Conservation (phyloP, 441 rosid species). For the Sinapis alba region DNA sequence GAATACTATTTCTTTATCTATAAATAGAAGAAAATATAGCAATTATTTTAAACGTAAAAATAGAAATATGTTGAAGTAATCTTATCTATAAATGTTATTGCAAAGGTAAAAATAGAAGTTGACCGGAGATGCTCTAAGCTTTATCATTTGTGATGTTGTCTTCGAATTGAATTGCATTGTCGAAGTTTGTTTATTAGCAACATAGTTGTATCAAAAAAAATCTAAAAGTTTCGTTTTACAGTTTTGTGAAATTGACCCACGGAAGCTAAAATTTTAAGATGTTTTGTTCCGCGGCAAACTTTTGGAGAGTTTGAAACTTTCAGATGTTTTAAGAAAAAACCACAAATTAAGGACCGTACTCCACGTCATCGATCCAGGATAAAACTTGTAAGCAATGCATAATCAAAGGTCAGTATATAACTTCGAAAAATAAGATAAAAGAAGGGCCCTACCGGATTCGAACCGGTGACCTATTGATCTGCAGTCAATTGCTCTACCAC, state of each 20-base stretch:
- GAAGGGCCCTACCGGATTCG: constrained; percentile 75
- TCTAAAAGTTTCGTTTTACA: neutral
- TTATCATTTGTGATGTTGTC: neutral
- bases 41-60: too few relatives aligned
- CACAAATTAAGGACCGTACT: neutral
- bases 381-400: neutral
- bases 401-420: neutral
- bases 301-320: neutral
- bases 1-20: too few relatives aligned
- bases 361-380: neutral
- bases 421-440: neutral
- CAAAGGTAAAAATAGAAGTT: too few relatives aligned
- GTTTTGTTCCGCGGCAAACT: neutral
- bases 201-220: neutral
- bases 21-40: too few relatives aligned
- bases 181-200: neutral
- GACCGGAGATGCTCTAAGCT: too few relatives aligned
- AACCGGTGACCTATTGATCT: constrained; percentile 92
- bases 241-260: neutral
- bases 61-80: too few relatives aligned
- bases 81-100: too few relatives aligned
- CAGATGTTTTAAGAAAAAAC: neutral
- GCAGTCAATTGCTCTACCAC: constrained; percentile 97
- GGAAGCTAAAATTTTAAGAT: neutral
- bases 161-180: neutral